Evolutionary conservation across 768 basidiomycete species (phyloP).

Genomic region (Russula virescens): DNA sequence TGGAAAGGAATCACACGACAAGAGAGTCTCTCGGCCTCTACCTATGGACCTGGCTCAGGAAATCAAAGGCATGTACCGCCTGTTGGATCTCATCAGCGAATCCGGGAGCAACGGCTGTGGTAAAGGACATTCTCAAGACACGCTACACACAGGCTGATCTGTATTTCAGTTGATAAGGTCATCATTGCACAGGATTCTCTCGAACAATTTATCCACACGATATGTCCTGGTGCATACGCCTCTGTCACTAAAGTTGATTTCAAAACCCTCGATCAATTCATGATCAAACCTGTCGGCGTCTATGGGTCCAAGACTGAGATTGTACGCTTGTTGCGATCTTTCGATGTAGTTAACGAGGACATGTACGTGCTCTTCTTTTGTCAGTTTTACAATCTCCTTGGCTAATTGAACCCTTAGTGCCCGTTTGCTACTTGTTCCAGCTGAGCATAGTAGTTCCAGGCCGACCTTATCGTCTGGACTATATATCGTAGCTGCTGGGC

Average conservation of each 20-base stretch:
- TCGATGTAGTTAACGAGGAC: constrained; percentile 34
- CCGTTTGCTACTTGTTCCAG: constrained; percentile 17
- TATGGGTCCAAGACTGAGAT: constrained; percentile 53
- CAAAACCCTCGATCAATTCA: constrained; percentile 39
- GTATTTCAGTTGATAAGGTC: constrained; percentile 48
- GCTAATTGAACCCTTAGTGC: constrained; percentile 30
- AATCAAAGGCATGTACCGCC: constrained; percentile 44
- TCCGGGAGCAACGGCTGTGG: constrained; percentile 47
- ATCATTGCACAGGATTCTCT: constrained; percentile 51
- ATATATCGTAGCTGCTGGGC: background rate
- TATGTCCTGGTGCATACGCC: constrained; percentile 45
- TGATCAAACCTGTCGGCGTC: constrained; percentile 47
- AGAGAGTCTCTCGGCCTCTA: background rate
- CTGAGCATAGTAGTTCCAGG: background rate
- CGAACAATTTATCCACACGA: constrained; percentile 40
- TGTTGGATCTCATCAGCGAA: constrained; percentile 50
- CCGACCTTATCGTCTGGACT: background rate
- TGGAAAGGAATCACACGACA: background rate
- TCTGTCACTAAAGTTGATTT: constrained; percentile 31
- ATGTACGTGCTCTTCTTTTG: constrained; percentile 32
- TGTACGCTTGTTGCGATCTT: constrained; percentile 37
- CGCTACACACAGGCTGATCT: background rate
- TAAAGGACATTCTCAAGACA: constrained; percentile 25
- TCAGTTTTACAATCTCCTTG: background rate
- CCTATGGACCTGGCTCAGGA: background rate